Base-by-base conservation (phyloP, 352 stramenopile species). In the Pythium chondricola region DNA sequence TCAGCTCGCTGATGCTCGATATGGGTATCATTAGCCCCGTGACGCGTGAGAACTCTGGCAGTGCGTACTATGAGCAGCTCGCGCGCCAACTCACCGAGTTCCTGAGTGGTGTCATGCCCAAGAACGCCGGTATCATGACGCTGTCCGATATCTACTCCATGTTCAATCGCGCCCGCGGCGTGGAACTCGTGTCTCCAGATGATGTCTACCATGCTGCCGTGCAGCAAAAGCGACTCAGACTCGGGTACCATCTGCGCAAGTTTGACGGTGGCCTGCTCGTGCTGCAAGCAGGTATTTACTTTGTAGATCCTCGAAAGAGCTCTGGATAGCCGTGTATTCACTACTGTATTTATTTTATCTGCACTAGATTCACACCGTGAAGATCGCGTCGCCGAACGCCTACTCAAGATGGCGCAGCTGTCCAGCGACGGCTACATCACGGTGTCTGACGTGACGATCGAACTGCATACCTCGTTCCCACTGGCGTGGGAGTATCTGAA, bases 121-220 rank as follows among this genome's bases (percentile, higher is more conserved):
- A 70, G 39, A 85, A 95, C 55, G 93, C 92, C 30, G 95, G 96
- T 11, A 97, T 99, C 62, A 97, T 99, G 81, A 98, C 95, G 20
- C 71, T 99, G 6, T 98, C 96, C 21, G 97, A 99, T 77, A 93
- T 98, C 38, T 99, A 98, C 69, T 99, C 95, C 61, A 86, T 99
- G 51, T 98, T 98, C 54, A 99, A 99, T 75, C 85, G 95, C 50
- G 96, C 96, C 21, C 82, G 96, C 4, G 97, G 95, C 4, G 96
- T 97, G 3, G 96, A 98, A 58, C 70, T 99, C 32, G 88, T 99
- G 40, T 99, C 95, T 22, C 97, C 97, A 0, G 93, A 98, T 41
- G 96, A 99, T 83, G 63, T 99, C 17, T 88, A 97, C 36, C 83
- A 97, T 31, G 94, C 93, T 22, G 75, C 84, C 26, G 45, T 76